These are phyloP conservation scores for Boletus barrowsii DNA, from an alignment of 768 basidiomycete genomes.

Conservation along the genomic window DNA sequence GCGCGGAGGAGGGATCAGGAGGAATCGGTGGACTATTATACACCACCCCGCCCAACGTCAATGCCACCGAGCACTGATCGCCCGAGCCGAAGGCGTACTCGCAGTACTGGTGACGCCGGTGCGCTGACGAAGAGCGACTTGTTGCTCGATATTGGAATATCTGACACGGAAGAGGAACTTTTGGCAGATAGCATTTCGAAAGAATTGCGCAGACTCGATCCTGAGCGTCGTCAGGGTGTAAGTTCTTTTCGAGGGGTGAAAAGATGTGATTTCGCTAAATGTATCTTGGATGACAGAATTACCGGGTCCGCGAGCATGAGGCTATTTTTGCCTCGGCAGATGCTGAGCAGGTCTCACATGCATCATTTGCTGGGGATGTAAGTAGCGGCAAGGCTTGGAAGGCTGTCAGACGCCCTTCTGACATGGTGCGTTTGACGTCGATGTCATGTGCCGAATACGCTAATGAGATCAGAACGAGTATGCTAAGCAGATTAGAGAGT, in stretches of 20 bases:
- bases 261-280: neutral
- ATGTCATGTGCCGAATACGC: neutral
- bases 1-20: conserved; percentile 54
- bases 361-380: conserved; percentile 75
- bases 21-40: conserved; percentile 36
- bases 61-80: conserved; percentile 36
- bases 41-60: conserved; percentile 28
- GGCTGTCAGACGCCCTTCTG: conserved; percentile 82
- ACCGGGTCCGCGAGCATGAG: conserved; percentile 76
- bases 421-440: conserved; percentile 65
- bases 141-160: conserved; percentile 38
- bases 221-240: conserved; percentile 27
- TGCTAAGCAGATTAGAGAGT: conserved; percentile 84
- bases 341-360: conserved; percentile 66
- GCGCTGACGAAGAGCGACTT: conserved; percentile 33
- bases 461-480: conserved; percentile 76
- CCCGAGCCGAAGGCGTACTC: conserved; percentile 64
- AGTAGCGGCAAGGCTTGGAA: conserved; percentile 83
- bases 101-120: conserved; percentile 75
- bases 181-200: conserved; percentile 70
- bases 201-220: conserved; percentile 61
- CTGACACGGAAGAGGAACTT: conserved; percentile 47
- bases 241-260: conserved; percentile 4
- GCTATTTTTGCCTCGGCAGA: conserved; percentile 82
- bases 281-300: conserved; percentile 48